phyloP scores from a whole-genome alignment of 169 alveolate species.

The Eimeria maxima region DNA sequence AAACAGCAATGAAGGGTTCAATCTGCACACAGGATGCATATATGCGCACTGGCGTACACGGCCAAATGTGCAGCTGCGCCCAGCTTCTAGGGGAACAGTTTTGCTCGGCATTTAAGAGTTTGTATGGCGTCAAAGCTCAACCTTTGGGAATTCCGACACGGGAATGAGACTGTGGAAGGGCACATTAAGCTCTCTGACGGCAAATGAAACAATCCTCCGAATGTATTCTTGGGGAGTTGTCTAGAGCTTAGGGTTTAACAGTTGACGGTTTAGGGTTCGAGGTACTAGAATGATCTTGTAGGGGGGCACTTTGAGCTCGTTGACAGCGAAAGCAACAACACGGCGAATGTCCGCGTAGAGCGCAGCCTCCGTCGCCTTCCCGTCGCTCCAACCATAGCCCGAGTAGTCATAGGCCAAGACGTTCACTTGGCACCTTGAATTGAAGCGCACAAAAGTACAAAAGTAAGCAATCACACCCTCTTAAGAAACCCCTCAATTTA shows the following conservation, averaged over 20 bases:
- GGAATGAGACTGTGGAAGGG: constrained; percentile 88
- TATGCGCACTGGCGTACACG: background rate
- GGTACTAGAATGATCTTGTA: constrained; percentile 86
- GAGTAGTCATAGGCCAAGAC: constrained; percentile 94
- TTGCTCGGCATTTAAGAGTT: background rate
- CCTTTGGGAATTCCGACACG: background rate
- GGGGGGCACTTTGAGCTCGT: constrained; percentile 86
- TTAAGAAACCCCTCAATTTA: too few relatives aligned
- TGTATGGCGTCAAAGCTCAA: too few relatives aligned
- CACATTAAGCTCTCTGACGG: constrained; percentile 82
- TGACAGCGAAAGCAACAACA: constrained; percentile 88
- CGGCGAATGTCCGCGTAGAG: constrained; percentile 88
- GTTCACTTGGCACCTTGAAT: constrained; percentile 85
- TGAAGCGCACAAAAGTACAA: background rate
- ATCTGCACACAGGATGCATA: background rate
- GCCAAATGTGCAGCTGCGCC: background rate
- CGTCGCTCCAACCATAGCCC: constrained; percentile 95
- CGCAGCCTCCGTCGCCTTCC: constrained; percentile 89
- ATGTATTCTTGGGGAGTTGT: too few relatives aligned
- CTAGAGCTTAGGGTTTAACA: too few relatives aligned
- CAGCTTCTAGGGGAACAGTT: background rate
- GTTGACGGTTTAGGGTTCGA: background rate
- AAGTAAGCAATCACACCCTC: too few relatives aligned
- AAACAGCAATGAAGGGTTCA: too few relatives aligned
- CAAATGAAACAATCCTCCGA: constrained; percentile 44